These are phyloP conservation scores for Plectosphaerella plurivora DNA, from an alignment of 2,329 filamentous ascomycete genomes.

Conservation along the genomic window DNA sequence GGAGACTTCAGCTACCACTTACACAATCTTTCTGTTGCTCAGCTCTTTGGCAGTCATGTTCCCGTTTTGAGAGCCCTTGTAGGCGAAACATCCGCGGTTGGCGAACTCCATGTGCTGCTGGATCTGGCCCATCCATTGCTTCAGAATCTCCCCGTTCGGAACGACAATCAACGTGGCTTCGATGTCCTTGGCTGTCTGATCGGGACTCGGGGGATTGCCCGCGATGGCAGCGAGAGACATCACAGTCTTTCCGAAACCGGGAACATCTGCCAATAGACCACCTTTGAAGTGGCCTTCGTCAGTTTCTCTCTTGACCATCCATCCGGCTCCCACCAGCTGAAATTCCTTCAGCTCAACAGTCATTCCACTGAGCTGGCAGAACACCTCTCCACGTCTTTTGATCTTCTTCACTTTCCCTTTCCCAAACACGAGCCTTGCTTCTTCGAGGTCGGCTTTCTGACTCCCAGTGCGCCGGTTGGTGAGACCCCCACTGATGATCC, in stretches of 20 bases:
- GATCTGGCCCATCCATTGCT: slow-evolving; percentile 23
- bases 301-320: slow-evolving; percentile 50
- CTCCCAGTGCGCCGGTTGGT: background rate
- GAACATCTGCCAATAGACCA: slow-evolving; percentile 56
- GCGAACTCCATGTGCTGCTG: slow-evolving; percentile 15
- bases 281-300: slow-evolving; percentile 32
- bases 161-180: slow-evolving; percentile 26
- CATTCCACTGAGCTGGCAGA: slow-evolving; percentile 38
- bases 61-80: slow-evolving; percentile 7
- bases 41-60: background rate
- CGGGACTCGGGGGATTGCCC: slow-evolving; percentile 30
- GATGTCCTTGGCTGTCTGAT: slow-evolving; percentile 30
- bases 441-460: slow-evolving; percentile 27
- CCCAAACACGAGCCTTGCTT: slow-evolving; percentile 37
- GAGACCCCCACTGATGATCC: background rate
- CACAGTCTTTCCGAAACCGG: slow-evolving; percentile 64
- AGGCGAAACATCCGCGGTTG: background rate
- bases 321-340: slow-evolving; percentile 46
- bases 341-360: slow-evolving; percentile 36
- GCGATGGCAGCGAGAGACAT: slow-evolving; percentile 33
- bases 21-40: slow-evolving; percentile 4
- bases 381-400: slow-evolving; percentile 26
- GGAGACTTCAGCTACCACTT: background rate
- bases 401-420: slow-evolving; percentile 22
- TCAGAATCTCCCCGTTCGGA: slow-evolving; percentile 13